These are phyloP conservation scores for Malassezia cuniculi DNA, from an alignment of 1,284 basidiomycete species.

Conservation along the genomic window DNA sequence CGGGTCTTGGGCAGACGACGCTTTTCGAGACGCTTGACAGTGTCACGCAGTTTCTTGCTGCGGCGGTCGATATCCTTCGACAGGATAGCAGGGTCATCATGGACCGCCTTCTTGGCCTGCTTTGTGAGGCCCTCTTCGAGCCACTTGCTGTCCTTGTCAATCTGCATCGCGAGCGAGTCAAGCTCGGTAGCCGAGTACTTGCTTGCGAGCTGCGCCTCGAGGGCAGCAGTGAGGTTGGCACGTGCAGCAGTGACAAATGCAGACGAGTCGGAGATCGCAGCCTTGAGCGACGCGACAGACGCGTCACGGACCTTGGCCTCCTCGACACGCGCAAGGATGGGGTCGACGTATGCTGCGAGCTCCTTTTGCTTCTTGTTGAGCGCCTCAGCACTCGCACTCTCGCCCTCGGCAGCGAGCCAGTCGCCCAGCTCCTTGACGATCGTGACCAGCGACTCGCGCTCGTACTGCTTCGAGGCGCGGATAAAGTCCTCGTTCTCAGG, in stretches of 20 bases:
- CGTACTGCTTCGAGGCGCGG: conserved; percentile 62
- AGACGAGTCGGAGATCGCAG: conserved; percentile 53
- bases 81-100: conserved; percentile 38
- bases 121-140: conserved; percentile 29
- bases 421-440: conserved; percentile 59
- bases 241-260: conserved; percentile 68
- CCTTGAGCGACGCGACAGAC: conserved; percentile 55
- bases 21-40: conserved; percentile 31
- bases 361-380: conserved; percentile 47
- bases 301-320: conserved; percentile 65
- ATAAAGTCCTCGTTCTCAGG: conserved; percentile 56
- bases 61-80: conserved; percentile 38
- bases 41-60: conserved; percentile 30
- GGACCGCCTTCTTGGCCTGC: conserved; percentile 23
- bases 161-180: conserved; percentile 24
- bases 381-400: conserved; percentile 55
- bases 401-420: conserved; percentile 79
- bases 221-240: conserved; percentile 52
- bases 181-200: conserved; percentile 43
- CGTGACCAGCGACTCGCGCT: conserved; percentile 57
- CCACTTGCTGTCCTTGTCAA: conserved; percentile 38
- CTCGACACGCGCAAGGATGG: conserved; percentile 69
- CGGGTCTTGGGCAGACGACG: conserved; percentile 39
- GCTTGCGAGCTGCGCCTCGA: conserved; percentile 46
- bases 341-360: conserved; percentile 69